Evolutionary conservation across 2,329 filamentous ascomycete species (phyloP).

Genomic region (Botrytis aclada): DNA sequence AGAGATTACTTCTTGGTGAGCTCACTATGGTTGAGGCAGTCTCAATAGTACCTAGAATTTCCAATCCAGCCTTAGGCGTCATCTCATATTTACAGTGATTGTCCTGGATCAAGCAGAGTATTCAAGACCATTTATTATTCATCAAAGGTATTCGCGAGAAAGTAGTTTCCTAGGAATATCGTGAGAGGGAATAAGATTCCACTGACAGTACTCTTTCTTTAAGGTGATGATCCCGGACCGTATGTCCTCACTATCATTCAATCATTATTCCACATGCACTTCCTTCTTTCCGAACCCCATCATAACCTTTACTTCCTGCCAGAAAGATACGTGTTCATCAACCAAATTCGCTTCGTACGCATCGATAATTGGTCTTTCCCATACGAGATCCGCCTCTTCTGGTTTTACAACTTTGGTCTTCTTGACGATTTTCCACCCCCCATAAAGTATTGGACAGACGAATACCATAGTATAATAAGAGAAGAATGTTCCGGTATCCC

Average conservation of each 20-base stretch:
- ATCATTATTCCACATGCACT: slow-evolving; percentile 23
- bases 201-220: background rate
- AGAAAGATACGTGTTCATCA: slow-evolving; percentile 28
- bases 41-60: background rate
- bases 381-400: slow-evolving; percentile 52
- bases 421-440: slow-evolving; percentile 68
- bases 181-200: background rate
- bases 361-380: slow-evolving; percentile 32
- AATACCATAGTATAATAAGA: slow-evolving; percentile 69
- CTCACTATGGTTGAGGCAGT: background rate
- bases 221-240: background rate
- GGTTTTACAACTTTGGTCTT: slow-evolving; percentile 51
- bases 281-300: slow-evolving; percentile 27
- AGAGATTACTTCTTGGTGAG: background rate
- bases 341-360: slow-evolving; percentile 28
- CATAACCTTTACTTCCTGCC: slow-evolving; percentile 29
- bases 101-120: too few relatives aligned
- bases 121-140: background rate
- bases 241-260: slow-evolving; percentile 10
- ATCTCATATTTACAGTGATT: background rate
- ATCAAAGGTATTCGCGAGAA: background rate
- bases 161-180: background rate
- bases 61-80: background rate
- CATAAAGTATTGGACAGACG: slow-evolving; percentile 55
- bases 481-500: slow-evolving; percentile 65